Evolutionary conservation across 2,329 filamentous ascomycete genomes (phyloP).

Genomic region (Nothomitra cinnamomea): DNA sequence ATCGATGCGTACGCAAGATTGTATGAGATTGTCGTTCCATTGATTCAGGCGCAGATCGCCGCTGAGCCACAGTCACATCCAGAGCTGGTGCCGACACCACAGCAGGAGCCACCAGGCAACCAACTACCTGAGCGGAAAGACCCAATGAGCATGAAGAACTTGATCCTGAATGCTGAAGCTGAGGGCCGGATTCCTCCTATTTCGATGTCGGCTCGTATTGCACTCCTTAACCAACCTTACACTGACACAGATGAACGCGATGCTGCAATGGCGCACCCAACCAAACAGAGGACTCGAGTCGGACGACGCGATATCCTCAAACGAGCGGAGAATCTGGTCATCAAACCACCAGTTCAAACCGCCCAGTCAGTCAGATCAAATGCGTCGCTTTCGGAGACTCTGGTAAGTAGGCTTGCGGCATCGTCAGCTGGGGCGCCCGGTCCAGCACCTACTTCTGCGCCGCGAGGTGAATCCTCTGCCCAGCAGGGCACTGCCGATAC

Average conservation of each 20-base stretch:
- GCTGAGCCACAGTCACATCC: conserved; percentile 21
- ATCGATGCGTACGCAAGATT: conserved; percentile 73
- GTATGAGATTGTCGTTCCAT: conserved; percentile 47
- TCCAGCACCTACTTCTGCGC: conserved; percentile 19
- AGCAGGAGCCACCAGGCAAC: conserved; percentile 12
- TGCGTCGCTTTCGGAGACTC: conserved; percentile 5
- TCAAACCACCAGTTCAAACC: conserved; percentile 1
- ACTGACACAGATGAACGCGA: background rate
- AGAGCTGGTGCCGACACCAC: conserved; percentile 5
- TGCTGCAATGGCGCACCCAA: background rate
- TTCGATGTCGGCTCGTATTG: conserved; percentile 11
- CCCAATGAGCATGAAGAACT: conserved; percentile 29
- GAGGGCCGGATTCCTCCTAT: conserved; percentile 16
- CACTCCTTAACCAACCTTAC: background rate
- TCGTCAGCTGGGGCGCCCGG: conserved; percentile 28
- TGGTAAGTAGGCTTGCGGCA: conserved; percentile 4
- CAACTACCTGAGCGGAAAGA: conserved; percentile 23
- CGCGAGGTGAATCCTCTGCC: conserved; percentile 10
- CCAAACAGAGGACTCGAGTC: background rate
- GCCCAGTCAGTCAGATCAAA: conserved; percentile 7
- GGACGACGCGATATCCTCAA: background rate
- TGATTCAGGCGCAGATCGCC: conserved; percentile 29
- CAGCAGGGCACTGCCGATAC: conserved; percentile 7
- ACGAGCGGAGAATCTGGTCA: background rate
- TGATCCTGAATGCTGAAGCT: conserved; percentile 22